Evolutionary conservation across 805 yeast genomes (phyloP).

Genomic region (Kodamaea kaohsiungensis): DNA sequence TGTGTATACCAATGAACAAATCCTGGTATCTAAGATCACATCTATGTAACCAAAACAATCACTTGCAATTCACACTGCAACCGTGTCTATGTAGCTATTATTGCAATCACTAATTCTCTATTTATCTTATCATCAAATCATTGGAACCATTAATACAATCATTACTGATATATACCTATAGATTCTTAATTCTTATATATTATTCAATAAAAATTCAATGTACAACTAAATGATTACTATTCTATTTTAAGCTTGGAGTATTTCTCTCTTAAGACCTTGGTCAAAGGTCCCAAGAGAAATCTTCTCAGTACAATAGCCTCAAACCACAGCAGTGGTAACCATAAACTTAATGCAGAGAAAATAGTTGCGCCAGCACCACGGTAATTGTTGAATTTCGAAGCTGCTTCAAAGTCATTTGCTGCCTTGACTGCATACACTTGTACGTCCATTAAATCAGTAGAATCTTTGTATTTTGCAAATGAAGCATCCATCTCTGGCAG

Average conservation of each 20-base stretch:
- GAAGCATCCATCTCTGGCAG: slow-evolving; percentile 52
- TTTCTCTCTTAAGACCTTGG: neutral
- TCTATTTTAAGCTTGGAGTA: neutral
- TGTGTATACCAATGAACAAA: too few relatives aligned
- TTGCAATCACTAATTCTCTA: too few relatives aligned
- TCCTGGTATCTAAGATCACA: too few relatives aligned
- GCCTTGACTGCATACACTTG: slow-evolving; percentile 56
- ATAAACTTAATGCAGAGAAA: neutral
- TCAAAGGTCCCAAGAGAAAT: neutral
- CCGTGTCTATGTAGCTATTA: too few relatives aligned
- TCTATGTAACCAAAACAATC: too few relatives aligned
- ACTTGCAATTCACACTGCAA: too few relatives aligned
- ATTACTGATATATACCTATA: too few relatives aligned
- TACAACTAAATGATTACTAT: too few relatives aligned
- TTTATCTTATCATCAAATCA: too few relatives aligned
- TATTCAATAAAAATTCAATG: too few relatives aligned
- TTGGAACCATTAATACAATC: too few relatives aligned
- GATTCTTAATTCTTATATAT: too few relatives aligned
- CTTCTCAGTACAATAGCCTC: neutral
- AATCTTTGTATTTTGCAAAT: slow-evolving; percentile 50
- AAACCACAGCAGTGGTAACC: neutral
- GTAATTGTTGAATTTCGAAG: neutral
- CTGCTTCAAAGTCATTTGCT: slow-evolving; percentile 42
- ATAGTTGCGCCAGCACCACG: slow-evolving; percentile 6
- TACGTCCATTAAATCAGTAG: slow-evolving; percentile 61